Evolutionary conservation across 768 basidiomycete genomes (phyloP).

Genomic region (Boletus eberwhitei): DNA sequence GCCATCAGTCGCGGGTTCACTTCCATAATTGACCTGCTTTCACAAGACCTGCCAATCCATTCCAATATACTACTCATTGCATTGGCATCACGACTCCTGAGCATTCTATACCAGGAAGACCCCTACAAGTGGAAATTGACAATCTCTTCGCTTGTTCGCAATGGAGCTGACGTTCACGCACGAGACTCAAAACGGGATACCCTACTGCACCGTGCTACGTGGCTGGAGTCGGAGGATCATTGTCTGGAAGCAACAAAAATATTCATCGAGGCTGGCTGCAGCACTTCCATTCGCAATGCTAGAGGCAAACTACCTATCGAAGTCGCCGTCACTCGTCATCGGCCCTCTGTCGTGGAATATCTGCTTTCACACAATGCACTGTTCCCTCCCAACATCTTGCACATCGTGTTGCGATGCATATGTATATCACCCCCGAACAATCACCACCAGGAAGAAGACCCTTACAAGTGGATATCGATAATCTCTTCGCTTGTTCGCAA

Average conservation of each 20-base stretch:
- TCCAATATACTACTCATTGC: not conserved
- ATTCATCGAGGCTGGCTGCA: not conserved
- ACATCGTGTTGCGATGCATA: no score
- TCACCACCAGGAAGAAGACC: no score
- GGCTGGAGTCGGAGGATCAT: accelerated
- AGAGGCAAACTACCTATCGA: not conserved
- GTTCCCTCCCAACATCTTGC: not conserved
- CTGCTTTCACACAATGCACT: not conserved
- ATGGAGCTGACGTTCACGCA: not conserved
- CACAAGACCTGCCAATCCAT: not conserved
- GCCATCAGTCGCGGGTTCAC: not conserved
- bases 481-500: not conserved
- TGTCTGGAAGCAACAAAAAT: not conserved
- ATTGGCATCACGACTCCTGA: not conserved
- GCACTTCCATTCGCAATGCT: not conserved
- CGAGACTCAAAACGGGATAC: not conserved
- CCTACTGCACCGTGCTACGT: not conserved
- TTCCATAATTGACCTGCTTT: not conserved
- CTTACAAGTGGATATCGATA: not conserved
- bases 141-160: not conserved
- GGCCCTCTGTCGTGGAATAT: not conserved
- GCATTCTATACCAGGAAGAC: accelerated
- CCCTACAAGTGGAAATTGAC: not conserved
- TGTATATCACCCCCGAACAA: no score
- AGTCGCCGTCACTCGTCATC: not conserved